A percentile compares a stretch with the other conserved stretches of the same genome.
Evolutionary conservation across 1,284 basidiomycete genomes (phyloP).

Genomic region (Ustilago hordei): DNA sequence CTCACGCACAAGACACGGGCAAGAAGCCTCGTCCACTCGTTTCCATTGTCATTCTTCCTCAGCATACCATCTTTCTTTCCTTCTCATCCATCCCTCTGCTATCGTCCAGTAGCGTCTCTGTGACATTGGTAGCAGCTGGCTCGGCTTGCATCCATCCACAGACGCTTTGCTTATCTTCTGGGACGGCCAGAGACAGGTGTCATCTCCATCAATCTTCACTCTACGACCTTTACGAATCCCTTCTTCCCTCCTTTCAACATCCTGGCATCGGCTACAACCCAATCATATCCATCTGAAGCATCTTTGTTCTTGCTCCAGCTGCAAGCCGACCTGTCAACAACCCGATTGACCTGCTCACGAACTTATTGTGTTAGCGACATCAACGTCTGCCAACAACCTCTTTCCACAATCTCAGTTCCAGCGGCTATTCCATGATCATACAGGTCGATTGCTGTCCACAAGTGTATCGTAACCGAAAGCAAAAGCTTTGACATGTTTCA

Average conservation of each 20-base stretch:
- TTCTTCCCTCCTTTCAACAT: not conserved
- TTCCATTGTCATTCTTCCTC: not conserved
- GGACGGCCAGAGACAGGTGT: not conserved
- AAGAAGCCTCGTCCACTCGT: not conserved
- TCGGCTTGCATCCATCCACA: slow-evolving; percentile 1
- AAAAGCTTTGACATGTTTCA: slow-evolving; percentile 36
- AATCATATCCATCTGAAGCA: not conserved
- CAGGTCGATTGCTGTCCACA: not conserved
- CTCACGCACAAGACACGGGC: slow-evolving; percentile 2
- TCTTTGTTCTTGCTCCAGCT: no score
- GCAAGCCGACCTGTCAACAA: no score
- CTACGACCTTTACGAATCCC: not conserved
- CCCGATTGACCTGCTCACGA: no score
- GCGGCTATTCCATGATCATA: slow-evolving; percentile 10
- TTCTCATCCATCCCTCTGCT: slow-evolving; percentile 1
- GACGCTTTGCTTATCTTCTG: not conserved
- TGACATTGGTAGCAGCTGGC: not conserved
- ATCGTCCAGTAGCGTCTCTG: slow-evolving; percentile 1
- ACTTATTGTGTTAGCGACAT: not conserved
- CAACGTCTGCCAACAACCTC: not conserved
- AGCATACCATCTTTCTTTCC: not conserved
- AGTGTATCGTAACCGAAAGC: not conserved
- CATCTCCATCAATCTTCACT: slow-evolving; percentile 1
- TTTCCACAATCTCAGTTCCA: not conserved
- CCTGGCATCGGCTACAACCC: not conserved